A percentile compares a stretch with the other conserved stretches of the same genome.
These are phyloP conservation scores for Xylariaceae sp. DNA, from an alignment of 2,329 filamentous ascomycete species.

Conservation along the genomic window DNA sequence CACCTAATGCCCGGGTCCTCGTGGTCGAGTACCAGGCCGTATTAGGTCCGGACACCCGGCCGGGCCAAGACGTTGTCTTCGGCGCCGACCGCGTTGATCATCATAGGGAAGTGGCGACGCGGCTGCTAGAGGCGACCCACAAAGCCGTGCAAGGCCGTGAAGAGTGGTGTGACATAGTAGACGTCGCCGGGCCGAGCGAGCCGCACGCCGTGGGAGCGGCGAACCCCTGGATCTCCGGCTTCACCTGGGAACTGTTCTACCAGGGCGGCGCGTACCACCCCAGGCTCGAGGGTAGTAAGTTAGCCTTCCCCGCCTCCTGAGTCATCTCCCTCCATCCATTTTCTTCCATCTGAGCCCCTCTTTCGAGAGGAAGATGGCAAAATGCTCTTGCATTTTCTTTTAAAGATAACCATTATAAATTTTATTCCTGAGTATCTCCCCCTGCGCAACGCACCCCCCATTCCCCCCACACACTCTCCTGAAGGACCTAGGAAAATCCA, in stretches of 20 bases:
- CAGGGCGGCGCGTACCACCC: slow-evolving; percentile 29
- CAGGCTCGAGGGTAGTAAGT: slow-evolving; percentile 24
- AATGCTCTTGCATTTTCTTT: too few species aligned
- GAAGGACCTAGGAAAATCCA: too few species aligned
- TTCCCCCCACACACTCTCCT: too few species aligned
- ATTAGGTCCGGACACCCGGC: slow-evolving; percentile 26
- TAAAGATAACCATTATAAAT: too few species aligned
- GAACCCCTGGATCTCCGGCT: slow-evolving; percentile 31
- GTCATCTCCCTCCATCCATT: background rate
- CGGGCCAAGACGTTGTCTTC: slow-evolving; percentile 27
- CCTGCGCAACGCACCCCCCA: too few species aligned
- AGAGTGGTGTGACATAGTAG: slow-evolving; percentile 27
- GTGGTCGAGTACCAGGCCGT: slow-evolving; percentile 37
- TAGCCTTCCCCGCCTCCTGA: background rate
- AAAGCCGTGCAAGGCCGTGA: slow-evolving; percentile 23
- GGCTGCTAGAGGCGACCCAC: slow-evolving; percentile 25
- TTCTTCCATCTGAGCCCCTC: background rate
- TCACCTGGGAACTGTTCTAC: slow-evolving; percentile 25
- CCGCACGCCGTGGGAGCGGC: slow-evolving; percentile 27
- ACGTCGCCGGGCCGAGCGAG: slow-evolving; percentile 23
- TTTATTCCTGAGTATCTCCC: too few species aligned
- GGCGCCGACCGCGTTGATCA: slow-evolving; percentile 24
- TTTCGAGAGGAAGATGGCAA: too few species aligned
- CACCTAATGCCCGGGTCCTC: slow-evolving; percentile 39
- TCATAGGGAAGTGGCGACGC: slow-evolving; percentile 22